These are phyloP conservation scores for Nemania sp. DNA, from an alignment of 2,329 filamentous ascomycete genomes.

Conservation along the genomic window DNA sequence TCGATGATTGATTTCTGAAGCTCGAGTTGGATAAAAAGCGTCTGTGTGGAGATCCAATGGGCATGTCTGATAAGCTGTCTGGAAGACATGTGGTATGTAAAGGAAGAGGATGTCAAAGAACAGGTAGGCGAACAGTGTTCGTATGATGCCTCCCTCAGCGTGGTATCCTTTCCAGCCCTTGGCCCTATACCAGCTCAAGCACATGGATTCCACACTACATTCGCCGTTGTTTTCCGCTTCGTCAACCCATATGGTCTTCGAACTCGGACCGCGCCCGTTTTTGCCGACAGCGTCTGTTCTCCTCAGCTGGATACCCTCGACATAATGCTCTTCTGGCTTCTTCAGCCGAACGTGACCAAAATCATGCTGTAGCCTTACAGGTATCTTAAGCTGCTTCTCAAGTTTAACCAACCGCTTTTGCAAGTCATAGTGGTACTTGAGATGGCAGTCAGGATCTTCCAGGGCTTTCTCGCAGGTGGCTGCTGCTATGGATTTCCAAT, in stretches of 20 bases:
- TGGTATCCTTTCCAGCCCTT: conserved; percentile 95
- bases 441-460: conserved; percentile 84
- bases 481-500: conserved; percentile 78
- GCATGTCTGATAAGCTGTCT: conserved; percentile 92
- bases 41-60: conserved; percentile 92
- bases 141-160: conserved; percentile 84
- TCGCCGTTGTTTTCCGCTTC: conserved; percentile 68
- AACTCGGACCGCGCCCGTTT: conserved; percentile 51
- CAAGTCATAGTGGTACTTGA: conserved; percentile 91
- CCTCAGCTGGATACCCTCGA: conserved; percentile 79
- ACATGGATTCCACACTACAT: conserved; percentile 93
- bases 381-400: conserved; percentile 80
- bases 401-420: conserved; percentile 93
- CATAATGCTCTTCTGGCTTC: conserved; percentile 73
- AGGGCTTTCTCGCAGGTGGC: conserved; percentile 84
- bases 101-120: conserved; percentile 93
- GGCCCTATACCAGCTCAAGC: conserved; percentile 79
- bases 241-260: conserved; percentile 88
- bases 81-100: conserved; percentile 95
- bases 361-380: conserved; percentile 86
- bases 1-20: conserved; percentile 85
- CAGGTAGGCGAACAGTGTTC: conserved; percentile 88
- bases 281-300: conserved; percentile 52
- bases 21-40: conserved; percentile 83
- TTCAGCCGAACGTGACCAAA: conserved; percentile 83